Evolutionary conservation across 116 monocot genomes (phyloP).

Genomic region (Zostera marina): DNA sequence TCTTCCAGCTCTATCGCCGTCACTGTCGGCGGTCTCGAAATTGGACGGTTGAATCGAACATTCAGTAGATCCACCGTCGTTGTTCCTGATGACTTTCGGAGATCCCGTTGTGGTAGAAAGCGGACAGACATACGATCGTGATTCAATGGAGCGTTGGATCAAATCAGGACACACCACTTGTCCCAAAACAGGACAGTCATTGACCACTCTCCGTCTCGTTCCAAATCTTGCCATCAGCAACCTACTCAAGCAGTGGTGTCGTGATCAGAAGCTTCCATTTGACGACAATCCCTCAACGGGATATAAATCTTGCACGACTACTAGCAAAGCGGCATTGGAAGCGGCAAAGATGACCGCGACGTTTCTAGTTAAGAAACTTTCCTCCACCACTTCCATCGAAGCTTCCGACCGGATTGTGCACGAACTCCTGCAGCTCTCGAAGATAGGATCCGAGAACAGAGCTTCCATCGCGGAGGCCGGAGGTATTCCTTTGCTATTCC

Average conservation of each 20-base stretch:
- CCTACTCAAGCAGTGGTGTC: conserved; percentile 44
- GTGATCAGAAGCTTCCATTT: conserved; percentile 30
- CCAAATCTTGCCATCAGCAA: conserved; percentile 49
- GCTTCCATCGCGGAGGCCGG: too few relatives aligned
- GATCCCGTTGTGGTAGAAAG: conserved; percentile 80
- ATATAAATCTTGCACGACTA: background rate
- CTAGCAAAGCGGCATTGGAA: background rate
- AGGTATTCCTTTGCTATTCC: too few relatives aligned
- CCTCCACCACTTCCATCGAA: too few relatives aligned
- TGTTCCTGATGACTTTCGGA: conserved; percentile 55
- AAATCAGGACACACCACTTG: conserved; percentile 69
- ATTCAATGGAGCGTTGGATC: conserved; percentile 59
- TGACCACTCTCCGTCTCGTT: conserved; percentile 24
- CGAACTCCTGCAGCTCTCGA: too few relatives aligned
- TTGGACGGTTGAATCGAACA: too few relatives aligned
- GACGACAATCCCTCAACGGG: background rate
- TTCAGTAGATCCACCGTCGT: too few relatives aligned
- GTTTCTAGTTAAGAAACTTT: too few relatives aligned
- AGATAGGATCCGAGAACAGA: too few relatives aligned
- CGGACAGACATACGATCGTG: conserved; percentile 90
- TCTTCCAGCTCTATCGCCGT: too few relatives aligned
- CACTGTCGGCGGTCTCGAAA: too few relatives aligned
- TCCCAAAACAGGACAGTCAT: too few relatives aligned
- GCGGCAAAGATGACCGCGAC: background rate
- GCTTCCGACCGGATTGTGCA: background rate